These are phyloP conservation scores for Trichoderma koningii DNA, from an alignment of 2,329 filamentous ascomycete species.

Conservation along the genomic window DNA sequence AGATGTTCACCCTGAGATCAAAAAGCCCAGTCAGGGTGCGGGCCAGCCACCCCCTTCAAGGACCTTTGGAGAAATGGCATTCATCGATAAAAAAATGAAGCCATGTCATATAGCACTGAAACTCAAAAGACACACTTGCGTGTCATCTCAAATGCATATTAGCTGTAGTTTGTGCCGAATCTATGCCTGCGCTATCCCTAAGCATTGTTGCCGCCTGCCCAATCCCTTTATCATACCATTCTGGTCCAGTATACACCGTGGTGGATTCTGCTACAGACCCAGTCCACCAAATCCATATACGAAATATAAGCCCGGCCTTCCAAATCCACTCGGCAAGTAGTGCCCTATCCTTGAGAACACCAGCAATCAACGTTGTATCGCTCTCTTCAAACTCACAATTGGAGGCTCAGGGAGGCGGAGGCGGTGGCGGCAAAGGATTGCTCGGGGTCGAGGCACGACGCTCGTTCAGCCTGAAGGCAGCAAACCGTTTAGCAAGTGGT, in stretches of 20 bases:
- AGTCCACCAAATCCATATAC: neutral
- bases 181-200: conserved; percentile 21
- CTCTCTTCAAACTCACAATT: conserved; percentile 4
- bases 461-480: conserved; percentile 64
- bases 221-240: conserved; percentile 6
- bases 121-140: neutral
- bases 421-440: conserved; percentile 32
- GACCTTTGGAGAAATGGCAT: too few species aligned
- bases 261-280: neutral
- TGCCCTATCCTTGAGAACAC: neutral
- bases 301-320: neutral
- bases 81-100: neutral
- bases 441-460: conserved; percentile 32
- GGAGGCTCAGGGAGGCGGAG: conserved; percentile 32
- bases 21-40: too few species aligned
- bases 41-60: too few species aligned
- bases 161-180: conserved; percentile 7
- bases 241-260: neutral
- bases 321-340: neutral
- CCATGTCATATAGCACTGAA: neutral
- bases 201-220: conserved; percentile 9
- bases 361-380: conserved; percentile 7
- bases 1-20: too few species aligned
- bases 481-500: conserved; percentile 67
- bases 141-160: neutral